A percentile compares a stretch with the other conserved stretches of the same genome.
These are phyloP conservation scores for Cercospora janseana DNA, from an alignment of 2,329 filamentous ascomycete genomes.

Conservation along the genomic window DNA sequence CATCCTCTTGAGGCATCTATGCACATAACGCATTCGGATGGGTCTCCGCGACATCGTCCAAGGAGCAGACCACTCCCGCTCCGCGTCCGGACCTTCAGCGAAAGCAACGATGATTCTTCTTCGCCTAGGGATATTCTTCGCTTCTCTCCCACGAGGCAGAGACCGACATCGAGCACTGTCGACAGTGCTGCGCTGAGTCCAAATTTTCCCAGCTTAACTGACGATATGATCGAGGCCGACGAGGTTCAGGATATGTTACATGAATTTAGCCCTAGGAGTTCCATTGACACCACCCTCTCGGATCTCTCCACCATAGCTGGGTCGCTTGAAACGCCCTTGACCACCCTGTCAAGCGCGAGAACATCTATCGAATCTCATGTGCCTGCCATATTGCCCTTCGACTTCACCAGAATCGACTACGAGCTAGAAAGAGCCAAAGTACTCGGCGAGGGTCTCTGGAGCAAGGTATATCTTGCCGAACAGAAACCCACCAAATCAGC, in stretches of 20 bases:
- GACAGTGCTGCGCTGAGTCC: conserved; percentile 19
- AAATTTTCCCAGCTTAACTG: conserved; percentile 2
- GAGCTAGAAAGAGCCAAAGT: conserved; percentile 36
- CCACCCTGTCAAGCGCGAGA: conserved; percentile 22
- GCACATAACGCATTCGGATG: background rate
- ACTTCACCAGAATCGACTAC: conserved; percentile 35
- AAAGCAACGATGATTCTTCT: conserved; percentile 17
- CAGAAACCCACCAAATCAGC: conserved; percentile 25
- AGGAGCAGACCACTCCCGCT: conserved; percentile 25
- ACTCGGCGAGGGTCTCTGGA: conserved; percentile 39
- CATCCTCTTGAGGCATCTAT: background rate
- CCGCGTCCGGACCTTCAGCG: conserved; percentile 25
- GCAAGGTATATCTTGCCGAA: conserved; percentile 38
- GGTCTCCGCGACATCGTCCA: conserved; percentile 10
- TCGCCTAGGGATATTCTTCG: conserved; percentile 19
- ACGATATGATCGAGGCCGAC: conserved; percentile 56
- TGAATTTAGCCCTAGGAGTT: conserved; percentile 29
- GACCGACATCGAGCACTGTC: conserved; percentile 18
- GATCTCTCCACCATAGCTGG: conserved; percentile 19
- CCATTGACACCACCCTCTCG: conserved; percentile 18
- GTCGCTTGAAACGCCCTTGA: conserved; percentile 21
- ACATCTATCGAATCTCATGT: conserved; percentile 21
- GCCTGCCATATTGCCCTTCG: conserved; percentile 23
- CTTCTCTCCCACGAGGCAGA: conserved; percentile 20
- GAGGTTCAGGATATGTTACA: conserved; percentile 45